Evolutionary conservation across 2,329 filamentous ascomycete genomes (phyloP).

Genomic region (Orbilia javanica): DNA sequence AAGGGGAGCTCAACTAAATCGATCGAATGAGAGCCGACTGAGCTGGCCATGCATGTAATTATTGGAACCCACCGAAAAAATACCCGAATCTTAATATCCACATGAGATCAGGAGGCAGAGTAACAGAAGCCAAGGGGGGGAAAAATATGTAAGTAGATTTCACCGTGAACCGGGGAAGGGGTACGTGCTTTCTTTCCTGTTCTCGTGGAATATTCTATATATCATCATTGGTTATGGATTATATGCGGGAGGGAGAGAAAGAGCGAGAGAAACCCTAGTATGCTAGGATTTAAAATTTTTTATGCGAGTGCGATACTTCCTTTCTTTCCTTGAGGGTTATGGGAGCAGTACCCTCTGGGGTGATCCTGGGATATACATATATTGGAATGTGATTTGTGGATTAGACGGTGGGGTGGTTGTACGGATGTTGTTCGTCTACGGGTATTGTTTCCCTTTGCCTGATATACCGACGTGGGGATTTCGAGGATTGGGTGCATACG

Average conservation of each 20-base stretch:
- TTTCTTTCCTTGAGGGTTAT: too few relatives aligned
- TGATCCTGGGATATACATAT: not conserved
- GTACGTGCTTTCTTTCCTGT: not conserved
- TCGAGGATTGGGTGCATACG: not conserved
- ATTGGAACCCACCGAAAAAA: not conserved
- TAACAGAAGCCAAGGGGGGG: too few relatives aligned
- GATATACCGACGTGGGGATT: not conserved
- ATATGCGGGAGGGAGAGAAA: slow-evolving; percentile 1
- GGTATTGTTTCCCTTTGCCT: too few relatives aligned
- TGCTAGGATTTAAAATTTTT: not conserved
- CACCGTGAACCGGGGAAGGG: not conserved
- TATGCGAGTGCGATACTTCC: not conserved
- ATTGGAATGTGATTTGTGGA: slow-evolving; percentile 14
- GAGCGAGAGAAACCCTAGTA: not conserved
- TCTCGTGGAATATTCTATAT: slow-evolving; percentile 21
- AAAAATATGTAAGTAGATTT: not conserved
- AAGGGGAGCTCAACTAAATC: not conserved
- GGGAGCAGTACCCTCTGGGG: too few relatives aligned
- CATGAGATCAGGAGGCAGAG: not conserved
- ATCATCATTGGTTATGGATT: not conserved
- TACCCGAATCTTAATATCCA: not conserved
- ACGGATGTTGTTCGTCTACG: slow-evolving; percentile 6
- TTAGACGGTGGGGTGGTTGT: not conserved
- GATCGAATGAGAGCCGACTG: not conserved
- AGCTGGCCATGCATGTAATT: slow-evolving; percentile 5